Base-by-base conservation (phyloP, 2,329 filamentous ascomycete species). In the Elsinoe arachidis region DNA sequence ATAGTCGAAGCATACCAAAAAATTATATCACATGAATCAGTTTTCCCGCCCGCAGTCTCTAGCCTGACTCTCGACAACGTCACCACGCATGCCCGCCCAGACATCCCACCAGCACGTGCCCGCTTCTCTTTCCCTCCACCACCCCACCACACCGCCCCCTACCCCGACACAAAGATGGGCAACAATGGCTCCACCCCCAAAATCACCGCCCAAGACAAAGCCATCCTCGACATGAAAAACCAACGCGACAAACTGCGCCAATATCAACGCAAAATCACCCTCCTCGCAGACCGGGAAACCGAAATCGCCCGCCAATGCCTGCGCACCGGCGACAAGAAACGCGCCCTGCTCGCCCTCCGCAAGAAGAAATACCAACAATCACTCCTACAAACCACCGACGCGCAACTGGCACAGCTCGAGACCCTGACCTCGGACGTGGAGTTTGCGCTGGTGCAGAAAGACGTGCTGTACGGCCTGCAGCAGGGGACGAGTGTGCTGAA, bases 291-390 rank as follows among this genome's bases (percentile, higher is more conserved):
- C 68, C 87, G 87, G 63, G 92, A 99, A 75, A 96, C 87, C 51
- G 86, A 85, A 46, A 87, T 96, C 58, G 92, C 93, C 19, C 84
- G 83, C 63, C 81, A 89, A 75, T 91, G 95, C 74, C 80, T 97
- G 17, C 83, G 84, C 15, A 80, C 82, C 60, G 86, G 87, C 66
- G 88, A 96, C 74, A 91, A 90, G 73, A 76, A 81, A 64, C 84
- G 85, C 61, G 93, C 93, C 1, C 80, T 96, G 19, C 80, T 97
- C 33, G 93, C 93, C 1, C 80, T 99, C 60, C 86, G 93, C 58
- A 83, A 91, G 64, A 96, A 96, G 75, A 99, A 97, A 72, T 97
- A 96, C 78, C 93, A 99, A 71, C 88, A 97, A 71, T 86, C 88
- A 23, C 80, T 97, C 19, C 80, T 97, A 11, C 79, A 82, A 60